Base-by-base conservation (phyloP, 2,329 filamentous ascomycete genomes). In the Neocatenulostroma microsporum region DNA sequence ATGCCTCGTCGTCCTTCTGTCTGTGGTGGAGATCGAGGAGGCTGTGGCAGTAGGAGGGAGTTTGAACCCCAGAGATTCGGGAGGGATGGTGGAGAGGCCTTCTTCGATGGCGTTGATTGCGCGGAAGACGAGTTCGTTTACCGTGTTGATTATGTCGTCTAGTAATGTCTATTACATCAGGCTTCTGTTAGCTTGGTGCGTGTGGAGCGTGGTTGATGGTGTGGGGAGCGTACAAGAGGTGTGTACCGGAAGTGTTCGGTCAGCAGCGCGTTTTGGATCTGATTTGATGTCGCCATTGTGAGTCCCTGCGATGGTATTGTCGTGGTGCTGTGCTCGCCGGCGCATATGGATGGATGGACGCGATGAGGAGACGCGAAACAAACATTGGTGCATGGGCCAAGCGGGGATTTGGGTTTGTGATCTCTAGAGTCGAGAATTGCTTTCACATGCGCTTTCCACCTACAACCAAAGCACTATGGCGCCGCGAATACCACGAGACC, bases 181-280 rank as follows among this genome's bases (percentile, higher is more conserved):
- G 27, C 12, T 40, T n/a, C n/a, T n/a, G n/a, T n/a, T n/a, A n/a
- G n/a, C n/a, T n/a, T 36, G 34, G 30, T 36, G 15, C 42, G 45
- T 36, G n/a, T n/a, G n/a, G n/a, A n/a, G n/a, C 36, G 32, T 39
- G 33, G 19, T 35, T 19, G 40, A 30, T 34, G 36, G 26, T 33
- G 31, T 30, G 30, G 10, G 24, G 19, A 17, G 13, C 14, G 36
- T 64, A 94, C 88, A 48, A 94, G 77, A 19, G 89, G 91, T 2
- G 91, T 89, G 54, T 94, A 95, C 47, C 85, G 84, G 54, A 98
- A 84, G 59, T 98, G 91, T 71, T 96, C 91, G 2, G 91, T 95
- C 44, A 96, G 73, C 51, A 96, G 75, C 48, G 77, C 70, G 23
- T 62, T 69, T 46, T 67, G 64, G 36, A 64, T 61, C 42, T 70